These are phyloP conservation scores for Omphalotus guepiniiformis DNA, from an alignment of 768 basidiomycete species.

Conservation along the genomic window DNA sequence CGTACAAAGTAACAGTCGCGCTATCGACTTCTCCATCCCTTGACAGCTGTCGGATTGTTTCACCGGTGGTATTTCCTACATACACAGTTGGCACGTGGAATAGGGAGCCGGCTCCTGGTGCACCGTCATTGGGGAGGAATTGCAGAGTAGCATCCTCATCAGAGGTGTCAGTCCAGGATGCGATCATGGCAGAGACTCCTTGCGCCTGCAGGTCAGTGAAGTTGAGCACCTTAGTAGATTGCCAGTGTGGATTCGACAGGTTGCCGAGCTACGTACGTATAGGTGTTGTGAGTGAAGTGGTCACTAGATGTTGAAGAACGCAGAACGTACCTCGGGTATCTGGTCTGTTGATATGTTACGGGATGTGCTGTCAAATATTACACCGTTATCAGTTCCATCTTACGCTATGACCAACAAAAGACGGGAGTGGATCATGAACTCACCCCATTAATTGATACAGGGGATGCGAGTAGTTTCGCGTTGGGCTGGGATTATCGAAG, in stretches of 20 bases:
- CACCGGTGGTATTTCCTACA: conserved; percentile 24
- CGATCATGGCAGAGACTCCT: conserved; percentile 20
- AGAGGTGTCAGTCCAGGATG: conserved; percentile 24
- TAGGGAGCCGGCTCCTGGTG: conserved; percentile 16
- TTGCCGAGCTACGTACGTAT: conserved; percentile 19
- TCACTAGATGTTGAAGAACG: background rate
- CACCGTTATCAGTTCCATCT: background rate
- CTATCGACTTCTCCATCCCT: conserved; percentile 13
- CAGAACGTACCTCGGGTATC: background rate
- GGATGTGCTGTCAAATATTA: background rate
- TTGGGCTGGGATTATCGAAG: conserved; percentile 28
- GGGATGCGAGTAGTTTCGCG: conserved; percentile 22
- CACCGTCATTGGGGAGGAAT: conserved; percentile 21
- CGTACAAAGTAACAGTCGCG: conserved; percentile 25
- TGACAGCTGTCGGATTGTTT: conserved; percentile 19
- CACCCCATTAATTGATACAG: conserved; percentile 24
- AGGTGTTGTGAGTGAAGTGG: background rate
- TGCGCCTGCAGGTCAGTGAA: conserved; percentile 14
- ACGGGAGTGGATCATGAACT: too few species aligned
- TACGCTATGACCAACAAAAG: background rate
- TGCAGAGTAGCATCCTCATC: conserved; percentile 25
- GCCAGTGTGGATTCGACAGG: conserved; percentile 25
- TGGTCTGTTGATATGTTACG: background rate
- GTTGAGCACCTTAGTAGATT: conserved; percentile 23
- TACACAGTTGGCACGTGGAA: conserved; percentile 25